phyloP scores from a whole-genome alignment of 805 yeast genomes.

The Wickerhamiella slavikovae region DNA sequence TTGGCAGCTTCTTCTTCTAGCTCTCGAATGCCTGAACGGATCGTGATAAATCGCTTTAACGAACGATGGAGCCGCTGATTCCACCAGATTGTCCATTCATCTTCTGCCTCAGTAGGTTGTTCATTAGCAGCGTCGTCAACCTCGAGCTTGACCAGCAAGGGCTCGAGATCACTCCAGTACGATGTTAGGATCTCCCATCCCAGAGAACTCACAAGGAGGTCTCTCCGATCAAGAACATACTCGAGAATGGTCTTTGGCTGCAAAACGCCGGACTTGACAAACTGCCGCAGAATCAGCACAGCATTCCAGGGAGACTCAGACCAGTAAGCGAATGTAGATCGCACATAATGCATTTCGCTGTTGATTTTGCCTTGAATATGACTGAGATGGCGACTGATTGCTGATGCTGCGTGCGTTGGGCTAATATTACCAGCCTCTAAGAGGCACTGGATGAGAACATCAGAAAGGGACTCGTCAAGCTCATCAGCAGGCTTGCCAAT shows the following conservation, averaged over 20 bases:
- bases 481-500: slow-evolving; percentile 18
- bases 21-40: too few relatives aligned
- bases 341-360: slow-evolving; percentile 25
- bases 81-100: slow-evolving; percentile 13
- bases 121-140: slow-evolving; percentile 2
- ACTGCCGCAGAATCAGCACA: slow-evolving; percentile 32
- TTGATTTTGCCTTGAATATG: slow-evolving; percentile 16
- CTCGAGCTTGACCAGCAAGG: slow-evolving; percentile 4
- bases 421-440: slow-evolving; percentile 80
- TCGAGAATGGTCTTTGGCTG: slow-evolving; percentile 23
- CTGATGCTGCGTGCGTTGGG: slow-evolving; percentile 49
- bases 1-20: too few relatives aligned
- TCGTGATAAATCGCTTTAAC: too few relatives aligned
- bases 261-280: slow-evolving; percentile 27
- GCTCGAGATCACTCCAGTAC: slow-evolving; percentile 1
- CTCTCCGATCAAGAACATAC: slow-evolving; percentile 21
- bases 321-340: slow-evolving; percentile 45
- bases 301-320: slow-evolving; percentile 44
- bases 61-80: slow-evolving; percentile 3
- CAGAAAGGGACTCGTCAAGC: slow-evolving; percentile 28
- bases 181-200: slow-evolving; percentile 14
- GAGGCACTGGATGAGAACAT: slow-evolving; percentile 45
- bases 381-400: slow-evolving; percentile 23
- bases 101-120: too few relatives aligned
- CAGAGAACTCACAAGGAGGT: slow-evolving; percentile 8